Evolutionary conservation across 768 basidiomycete species (phyloP).

Genomic region (Phanerochaete sordida): DNA sequence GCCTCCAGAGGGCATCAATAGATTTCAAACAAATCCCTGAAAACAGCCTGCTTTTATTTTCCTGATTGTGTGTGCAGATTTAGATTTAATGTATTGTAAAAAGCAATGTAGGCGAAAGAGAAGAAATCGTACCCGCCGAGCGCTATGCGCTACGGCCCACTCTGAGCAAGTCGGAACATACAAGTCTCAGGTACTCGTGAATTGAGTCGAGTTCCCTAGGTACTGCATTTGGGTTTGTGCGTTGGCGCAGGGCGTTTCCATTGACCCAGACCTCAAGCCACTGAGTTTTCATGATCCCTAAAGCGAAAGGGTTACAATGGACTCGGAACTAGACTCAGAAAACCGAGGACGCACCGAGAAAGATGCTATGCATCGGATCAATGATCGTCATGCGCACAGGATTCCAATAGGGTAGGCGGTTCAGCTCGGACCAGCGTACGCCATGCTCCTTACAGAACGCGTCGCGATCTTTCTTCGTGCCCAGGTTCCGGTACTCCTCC

Average conservation of each 20-base stretch:
- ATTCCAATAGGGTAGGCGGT: conserved; percentile 28
- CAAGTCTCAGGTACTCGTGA: conserved; percentile 22
- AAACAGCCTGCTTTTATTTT: too few species aligned
- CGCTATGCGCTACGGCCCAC: too few species aligned
- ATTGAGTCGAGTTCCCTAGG: conserved; percentile 21
- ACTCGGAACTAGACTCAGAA: not conserved
- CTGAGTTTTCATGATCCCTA: conserved; percentile 14
- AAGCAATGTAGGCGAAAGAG: too few species aligned
- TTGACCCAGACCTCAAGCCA: conserved; percentile 13
- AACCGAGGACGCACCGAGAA: conserved; percentile 13
- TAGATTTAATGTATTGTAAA: too few species aligned
- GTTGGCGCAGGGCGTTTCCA: conserved; percentile 1
- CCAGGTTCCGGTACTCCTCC: conserved; percentile 7
- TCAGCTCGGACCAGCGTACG: conserved; percentile 14
- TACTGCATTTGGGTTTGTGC: not conserved
- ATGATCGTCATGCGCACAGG: conserved; percentile 24
- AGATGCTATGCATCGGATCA: conserved; percentile 31
- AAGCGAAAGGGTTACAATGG: not conserved
- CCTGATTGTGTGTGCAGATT: too few species aligned
- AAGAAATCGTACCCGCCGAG: too few species aligned
- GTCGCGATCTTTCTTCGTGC: conserved; percentile 9
- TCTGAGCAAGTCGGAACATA: too few species aligned
- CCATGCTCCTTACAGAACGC: conserved; percentile 16
- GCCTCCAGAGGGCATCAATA: too few species aligned
- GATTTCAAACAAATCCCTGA: too few species aligned